phyloP scores from a whole-genome alignment of 2,329 filamentous ascomycete genomes.

The Exophiala alcalophila region DNA sequence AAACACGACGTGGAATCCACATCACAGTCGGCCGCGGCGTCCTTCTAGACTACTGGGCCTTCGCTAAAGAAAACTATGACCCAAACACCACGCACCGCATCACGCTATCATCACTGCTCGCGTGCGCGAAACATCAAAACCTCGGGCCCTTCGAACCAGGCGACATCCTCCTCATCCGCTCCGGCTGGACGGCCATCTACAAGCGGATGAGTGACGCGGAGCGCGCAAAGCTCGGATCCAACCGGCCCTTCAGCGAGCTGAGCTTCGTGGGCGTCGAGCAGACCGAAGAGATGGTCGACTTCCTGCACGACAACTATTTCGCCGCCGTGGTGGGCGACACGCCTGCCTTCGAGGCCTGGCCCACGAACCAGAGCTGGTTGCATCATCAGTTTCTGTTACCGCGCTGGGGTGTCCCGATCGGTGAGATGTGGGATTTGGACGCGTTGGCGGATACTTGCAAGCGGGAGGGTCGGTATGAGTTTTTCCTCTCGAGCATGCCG shows the following conservation, averaged over 20 bases:
- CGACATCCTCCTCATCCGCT: conserved; percentile 65
- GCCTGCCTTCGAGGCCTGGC: conserved; percentile 62
- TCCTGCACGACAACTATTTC: conserved; percentile 68
- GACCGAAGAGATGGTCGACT: conserved; percentile 56
- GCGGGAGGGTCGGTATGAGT: conserved; percentile 37
- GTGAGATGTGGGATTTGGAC: conserved; percentile 47
- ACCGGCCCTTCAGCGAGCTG: conserved; percentile 34
- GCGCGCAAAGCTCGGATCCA: conserved; percentile 32
- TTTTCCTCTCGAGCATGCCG: conserved; percentile 43
- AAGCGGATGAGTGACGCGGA: conserved; percentile 43
- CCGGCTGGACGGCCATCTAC: conserved; percentile 60
- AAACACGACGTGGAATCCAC: neutral
- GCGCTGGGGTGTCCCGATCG: conserved; percentile 43
- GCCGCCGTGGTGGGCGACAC: conserved; percentile 62
- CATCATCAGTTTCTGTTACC: conserved; percentile 43
- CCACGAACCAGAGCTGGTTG: conserved; percentile 41
- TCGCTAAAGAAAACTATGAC: neutral
- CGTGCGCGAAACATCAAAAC: conserved; percentile 54
- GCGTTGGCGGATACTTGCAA: conserved; percentile 36
- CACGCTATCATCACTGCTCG: conserved; percentile 52
- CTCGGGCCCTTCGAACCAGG: conserved; percentile 52
- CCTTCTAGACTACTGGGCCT: conserved; percentile 1
- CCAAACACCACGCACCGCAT: conserved; percentile 9
- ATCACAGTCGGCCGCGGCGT: conserved; percentile 4
- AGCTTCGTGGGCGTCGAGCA: conserved; percentile 52